Evolutionary conservation across 306 rosid genomes (phyloP).

Genomic region (Bauhinia variegata): DNA sequence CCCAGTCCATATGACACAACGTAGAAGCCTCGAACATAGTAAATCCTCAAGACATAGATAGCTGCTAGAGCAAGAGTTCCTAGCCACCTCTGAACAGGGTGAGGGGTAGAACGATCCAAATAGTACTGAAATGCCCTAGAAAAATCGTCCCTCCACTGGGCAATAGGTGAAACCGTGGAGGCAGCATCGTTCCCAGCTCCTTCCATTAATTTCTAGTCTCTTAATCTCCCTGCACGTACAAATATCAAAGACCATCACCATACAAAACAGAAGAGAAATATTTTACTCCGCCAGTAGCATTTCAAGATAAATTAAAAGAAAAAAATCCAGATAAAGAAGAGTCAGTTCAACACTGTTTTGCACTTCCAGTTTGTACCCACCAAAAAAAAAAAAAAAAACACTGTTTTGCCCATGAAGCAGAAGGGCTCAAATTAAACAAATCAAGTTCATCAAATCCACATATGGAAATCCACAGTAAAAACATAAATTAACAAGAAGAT

Average conservation of each 20-base stretch:
- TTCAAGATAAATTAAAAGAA: background rate
- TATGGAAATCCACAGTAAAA: background rate
- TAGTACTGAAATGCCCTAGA: conserved; percentile 56
- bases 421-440: background rate
- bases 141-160: conserved; percentile 61
- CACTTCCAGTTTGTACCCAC: no score
- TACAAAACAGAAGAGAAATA: background rate
- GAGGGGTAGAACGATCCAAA: conserved; percentile 68
- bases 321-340: no score
- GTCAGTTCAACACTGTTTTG: no score
- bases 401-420: background rate
- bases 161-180: conserved; percentile 52
- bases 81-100: conserved; percentile 63
- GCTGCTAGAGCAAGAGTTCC: conserved; percentile 54
- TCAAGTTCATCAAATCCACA: conserved; percentile 2
- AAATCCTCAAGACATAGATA: conserved; percentile 59
- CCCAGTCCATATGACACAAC: conserved; percentile 68
- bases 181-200: conserved; percentile 52
- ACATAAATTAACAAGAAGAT: background rate
- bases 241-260: background rate
- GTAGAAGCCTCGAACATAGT: conserved; percentile 62
- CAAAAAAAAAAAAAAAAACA: no score
- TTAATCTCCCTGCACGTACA: conserved; percentile 25
- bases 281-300: background rate
- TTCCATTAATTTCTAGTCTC: conserved; percentile 49